Conservation (phyloP, 495 filamentous ascomycete genomes). For the Chlorociboria aeruginascens region DNA sequence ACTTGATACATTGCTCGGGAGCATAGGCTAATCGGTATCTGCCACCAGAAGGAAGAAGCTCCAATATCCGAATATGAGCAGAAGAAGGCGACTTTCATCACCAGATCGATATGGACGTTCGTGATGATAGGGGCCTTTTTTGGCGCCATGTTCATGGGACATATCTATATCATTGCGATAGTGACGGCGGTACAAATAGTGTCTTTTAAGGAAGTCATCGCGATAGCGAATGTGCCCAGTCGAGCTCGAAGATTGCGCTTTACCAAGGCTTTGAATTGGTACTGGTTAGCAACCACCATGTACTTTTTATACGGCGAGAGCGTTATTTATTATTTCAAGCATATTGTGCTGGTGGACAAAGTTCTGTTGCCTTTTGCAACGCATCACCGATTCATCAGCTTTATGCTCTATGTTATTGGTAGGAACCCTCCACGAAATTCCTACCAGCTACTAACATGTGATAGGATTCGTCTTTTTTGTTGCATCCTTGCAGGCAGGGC, state of each 20-base stretch:
- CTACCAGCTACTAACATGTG: slow-evolving; percentile 13
- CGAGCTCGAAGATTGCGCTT: slow-evolving; percentile 82
- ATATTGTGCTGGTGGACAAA: slow-evolving; percentile 89
- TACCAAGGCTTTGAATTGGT: slow-evolving; percentile 96
- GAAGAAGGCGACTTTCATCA: slow-evolving; percentile 97
- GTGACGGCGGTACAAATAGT: slow-evolving; percentile 90
- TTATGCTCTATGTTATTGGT: slow-evolving; percentile 96
- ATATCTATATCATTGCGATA: slow-evolving; percentile 90
- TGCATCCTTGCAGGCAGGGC: slow-evolving; percentile 83
- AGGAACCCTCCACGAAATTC: slow-evolving; percentile 21
- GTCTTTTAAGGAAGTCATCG: slow-evolving; percentile 98
- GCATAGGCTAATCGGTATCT: slow-evolving; percentile 10
- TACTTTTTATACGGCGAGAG: slow-evolving; percentile 98
- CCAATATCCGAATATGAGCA: slow-evolving; percentile 77
- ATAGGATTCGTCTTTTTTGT: slow-evolving; percentile 98
- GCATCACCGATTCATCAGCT: slow-evolving; percentile 98
- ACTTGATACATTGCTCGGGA: neutral
- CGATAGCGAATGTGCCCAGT: slow-evolving; percentile 89
- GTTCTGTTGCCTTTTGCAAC: slow-evolving; percentile 87
- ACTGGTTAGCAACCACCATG: slow-evolving; percentile 97
- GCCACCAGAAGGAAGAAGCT: slow-evolving; percentile 29
- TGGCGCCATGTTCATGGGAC: slow-evolving; percentile 78
- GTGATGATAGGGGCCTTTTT: slow-evolving; percentile 96
- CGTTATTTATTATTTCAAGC: slow-evolving; percentile 99
- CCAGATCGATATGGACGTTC: slow-evolving; percentile 93